Conservation (phyloP, 495 filamentous ascomycete genomes). For the Tuber calosporum region DNA sequence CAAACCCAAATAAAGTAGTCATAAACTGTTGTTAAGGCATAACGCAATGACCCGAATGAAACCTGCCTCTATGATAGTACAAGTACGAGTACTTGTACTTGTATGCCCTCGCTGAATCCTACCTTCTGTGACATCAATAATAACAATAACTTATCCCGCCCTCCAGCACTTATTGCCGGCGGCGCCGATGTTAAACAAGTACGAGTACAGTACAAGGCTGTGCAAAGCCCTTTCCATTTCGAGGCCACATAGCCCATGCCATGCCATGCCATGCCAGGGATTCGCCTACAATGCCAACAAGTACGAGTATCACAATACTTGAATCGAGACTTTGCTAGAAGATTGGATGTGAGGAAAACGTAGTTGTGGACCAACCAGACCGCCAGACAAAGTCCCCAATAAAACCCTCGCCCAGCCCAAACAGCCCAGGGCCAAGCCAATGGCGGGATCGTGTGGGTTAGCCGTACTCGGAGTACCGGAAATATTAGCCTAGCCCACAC, state of each 20-base stretch:
- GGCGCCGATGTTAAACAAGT: background rate
- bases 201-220: background rate
- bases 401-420: background rate
- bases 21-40: background rate
- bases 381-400: background rate
- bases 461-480: no score
- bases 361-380: background rate
- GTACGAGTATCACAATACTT: background rate
- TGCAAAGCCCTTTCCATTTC: background rate
- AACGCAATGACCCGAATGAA: background rate
- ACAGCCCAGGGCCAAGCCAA: background rate
- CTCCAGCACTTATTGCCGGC: background rate
- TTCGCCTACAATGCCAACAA: background rate
- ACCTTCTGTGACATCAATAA: background rate
- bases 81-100: no score
- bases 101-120: background rate
- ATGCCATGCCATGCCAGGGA: background rate
- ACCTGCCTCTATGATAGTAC: no score
- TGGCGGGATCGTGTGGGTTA: no score
- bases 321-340: background rate
- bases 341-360: background rate
- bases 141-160: background rate
- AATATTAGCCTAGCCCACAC: background rate
- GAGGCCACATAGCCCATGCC: background rate
- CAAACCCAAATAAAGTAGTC: background rate